A percentile compares a stretch with the other conserved stretches of the same genome.
These are phyloP conservation scores for Priceomyces melissophilus DNA, from an alignment of 805 yeast genomes.

Conservation along the genomic window DNA sequence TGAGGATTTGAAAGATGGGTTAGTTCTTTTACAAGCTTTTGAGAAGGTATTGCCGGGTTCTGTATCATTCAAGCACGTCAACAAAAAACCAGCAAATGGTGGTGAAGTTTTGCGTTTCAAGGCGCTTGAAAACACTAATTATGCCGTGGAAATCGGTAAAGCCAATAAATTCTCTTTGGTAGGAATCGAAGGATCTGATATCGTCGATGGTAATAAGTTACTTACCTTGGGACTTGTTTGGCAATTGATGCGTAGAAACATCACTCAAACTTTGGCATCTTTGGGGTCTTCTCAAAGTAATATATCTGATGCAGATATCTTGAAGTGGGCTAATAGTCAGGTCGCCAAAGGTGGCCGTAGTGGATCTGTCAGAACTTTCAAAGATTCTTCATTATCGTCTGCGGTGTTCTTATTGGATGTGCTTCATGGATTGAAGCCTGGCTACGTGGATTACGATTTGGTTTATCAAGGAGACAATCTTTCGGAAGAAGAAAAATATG, in stretches of 20 bases:
- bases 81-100: slow-evolving; percentile 77
- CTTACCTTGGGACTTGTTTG: slow-evolving; percentile 91
- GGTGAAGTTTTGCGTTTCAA: slow-evolving; percentile 82
- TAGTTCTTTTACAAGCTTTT: slow-evolving; percentile 82
- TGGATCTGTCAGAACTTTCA: slow-evolving; percentile 74
- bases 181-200: slow-evolving; percentile 97
- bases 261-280: slow-evolving; percentile 73
- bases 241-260: slow-evolving; percentile 98
- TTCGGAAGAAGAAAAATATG: slow-evolving; percentile 77
- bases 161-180: slow-evolving; percentile 89
- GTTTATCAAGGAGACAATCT: slow-evolving; percentile 69
- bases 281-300: slow-evolving; percentile 56
- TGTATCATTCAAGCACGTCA: slow-evolving; percentile 73
- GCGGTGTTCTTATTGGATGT: slow-evolving; percentile 87
- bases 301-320: slow-evolving; percentile 77
- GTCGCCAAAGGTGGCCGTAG: slow-evolving; percentile 82
- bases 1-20: slow-evolving; percentile 94
- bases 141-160: slow-evolving; percentile 95
- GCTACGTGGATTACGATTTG: slow-evolving; percentile 93
- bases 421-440: slow-evolving; percentile 91
- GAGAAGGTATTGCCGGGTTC: slow-evolving; percentile 95
- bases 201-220: slow-evolving; percentile 86
- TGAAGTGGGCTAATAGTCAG: slow-evolving; percentile 90
- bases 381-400: slow-evolving; percentile 70
- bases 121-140: slow-evolving; percentile 95